Percentiles rank a stretch among this genome's conserved stretches.
Evolutionary conservation across 2,329 filamentous ascomycete species (phyloP).

Genomic region (Chaetoscypha palmicola): DNA sequence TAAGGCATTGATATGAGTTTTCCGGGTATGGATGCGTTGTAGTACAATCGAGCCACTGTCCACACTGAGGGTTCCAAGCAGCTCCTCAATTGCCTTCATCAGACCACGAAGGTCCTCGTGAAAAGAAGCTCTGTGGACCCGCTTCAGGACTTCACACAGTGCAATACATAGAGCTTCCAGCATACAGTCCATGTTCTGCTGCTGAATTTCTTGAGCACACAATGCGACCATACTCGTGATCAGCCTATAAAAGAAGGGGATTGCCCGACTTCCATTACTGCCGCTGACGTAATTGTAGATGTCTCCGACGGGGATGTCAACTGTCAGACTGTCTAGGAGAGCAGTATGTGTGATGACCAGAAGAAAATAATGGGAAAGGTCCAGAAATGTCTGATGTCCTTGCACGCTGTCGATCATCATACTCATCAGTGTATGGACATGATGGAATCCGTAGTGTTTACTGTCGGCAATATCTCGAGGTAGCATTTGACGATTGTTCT

Average conservation of each 20-base stretch:
- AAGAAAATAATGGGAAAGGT: constrained; percentile 21
- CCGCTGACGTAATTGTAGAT: constrained; percentile 33
- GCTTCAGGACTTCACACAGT: constrained; percentile 22
- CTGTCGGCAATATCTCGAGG: constrained; percentile 10
- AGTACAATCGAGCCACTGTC: constrained; percentile 11
- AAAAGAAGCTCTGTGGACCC: constrained; percentile 19
- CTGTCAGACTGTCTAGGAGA: constrained; percentile 31
- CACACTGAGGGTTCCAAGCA: constrained; percentile 6
- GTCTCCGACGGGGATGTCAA: constrained; percentile 31
- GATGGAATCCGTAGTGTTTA: constrained; percentile 13
- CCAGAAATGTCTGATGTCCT: constrained; percentile 16
- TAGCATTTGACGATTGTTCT: constrained; percentile 14
- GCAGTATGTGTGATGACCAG: constrained; percentile 30
- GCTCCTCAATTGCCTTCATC: constrained; percentile 13
- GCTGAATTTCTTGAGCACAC: constrained; percentile 4
- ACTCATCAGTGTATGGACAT: constrained; percentile 17
- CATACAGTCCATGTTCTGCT: constrained; percentile 12
- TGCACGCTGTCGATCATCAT: constrained; percentile 13
- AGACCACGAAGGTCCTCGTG: constrained; percentile 23
- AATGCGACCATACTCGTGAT: constrained; percentile 8
- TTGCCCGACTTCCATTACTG: constrained; percentile 26
- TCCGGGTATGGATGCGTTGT: constrained; percentile 8
- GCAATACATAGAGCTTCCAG: constrained; percentile 15
- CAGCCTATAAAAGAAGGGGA: constrained; percentile 29
- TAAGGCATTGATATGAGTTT: constrained; percentile 14